Evolutionary conservation across 805 yeast species (phyloP), one percentile per base, ranked within the genome.

Genomic region (Ogataea chonburiensis): DNA sequence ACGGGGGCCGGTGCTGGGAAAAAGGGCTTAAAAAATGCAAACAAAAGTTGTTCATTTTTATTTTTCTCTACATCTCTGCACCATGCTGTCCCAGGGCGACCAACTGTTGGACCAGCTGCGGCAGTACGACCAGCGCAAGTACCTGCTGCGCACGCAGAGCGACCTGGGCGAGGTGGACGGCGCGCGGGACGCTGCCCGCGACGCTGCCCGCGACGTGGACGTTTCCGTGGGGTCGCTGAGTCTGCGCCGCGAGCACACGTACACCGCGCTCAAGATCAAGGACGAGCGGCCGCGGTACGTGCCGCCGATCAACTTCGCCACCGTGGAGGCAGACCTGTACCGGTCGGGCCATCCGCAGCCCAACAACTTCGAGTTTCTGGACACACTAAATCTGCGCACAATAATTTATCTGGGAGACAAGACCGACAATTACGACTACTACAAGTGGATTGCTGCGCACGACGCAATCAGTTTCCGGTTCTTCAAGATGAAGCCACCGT

Each of bases 281-380:
- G 60, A 56, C 25, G 48, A 44, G 13, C 48, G 41, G 34, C 66
- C 66, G 3, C 44, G 52, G 26, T 74, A 69, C 45, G 94, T 89
- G 1, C 98, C 98, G 4, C 98, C 98, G 1, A 69, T 93, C 48
- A 89, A 87, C 60, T 91, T 91, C 53, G 76, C 95, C 1, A 75
- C 86, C 15, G 96, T 93, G 2, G 96, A 86, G 42, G 88, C 86
- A 39, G 80, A 85, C 5, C 76, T 91, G 9, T 91, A 89, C 58
- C 66, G 98, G 13, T 81, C 94, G 2, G 98, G 98, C 1, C 95
- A 89, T 54, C 98, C 98, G 1, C 85, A 87, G 67, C 84, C 86
- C 0, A 73, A 79, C 45, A 91, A 88, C 63, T 86, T 79, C 52
- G 76, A 81, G n/a, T 93, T 86, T 49, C 68, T 91, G 15, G 72